Conservation (phyloP, 495 filamentous ascomycete genomes). For the Neurospora sp. region DNA sequence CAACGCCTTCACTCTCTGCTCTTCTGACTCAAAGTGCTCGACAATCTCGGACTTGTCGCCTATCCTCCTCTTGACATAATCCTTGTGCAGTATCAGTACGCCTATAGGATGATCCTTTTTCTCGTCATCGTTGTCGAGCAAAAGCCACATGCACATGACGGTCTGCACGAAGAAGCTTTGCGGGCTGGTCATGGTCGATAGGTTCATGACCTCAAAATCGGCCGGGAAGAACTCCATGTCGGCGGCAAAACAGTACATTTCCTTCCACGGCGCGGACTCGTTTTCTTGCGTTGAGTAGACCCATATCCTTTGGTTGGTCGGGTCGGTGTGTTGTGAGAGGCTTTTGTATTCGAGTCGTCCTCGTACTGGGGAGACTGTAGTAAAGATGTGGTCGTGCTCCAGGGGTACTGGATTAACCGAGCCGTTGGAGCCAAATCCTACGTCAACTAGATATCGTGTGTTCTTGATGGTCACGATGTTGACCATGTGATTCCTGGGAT, state of each 20-base stretch:
- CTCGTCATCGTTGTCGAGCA: constrained; percentile 25
- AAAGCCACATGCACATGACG: constrained; percentile 25
- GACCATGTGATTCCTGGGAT: constrained; percentile 53
- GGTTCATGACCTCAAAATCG: constrained; percentile 53
- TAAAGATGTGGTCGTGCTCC: constrained; percentile 3
- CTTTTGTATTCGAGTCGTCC: constrained; percentile 16
- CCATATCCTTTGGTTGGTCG: constrained; percentile 24
- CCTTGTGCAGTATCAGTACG: constrained; percentile 44
- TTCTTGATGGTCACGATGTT: constrained; percentile 51
- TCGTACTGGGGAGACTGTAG: background rate
- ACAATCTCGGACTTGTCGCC: constrained; percentile 37
- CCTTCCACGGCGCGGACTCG: constrained; percentile 18
- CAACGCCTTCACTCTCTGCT: constrained; percentile 41
- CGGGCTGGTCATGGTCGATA: constrained; percentile 28
- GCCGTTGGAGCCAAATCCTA: constrained; percentile 52
- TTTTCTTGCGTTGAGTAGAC: constrained; percentile 27
- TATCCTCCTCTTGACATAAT: constrained; percentile 47
- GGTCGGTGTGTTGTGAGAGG: constrained; percentile 19
- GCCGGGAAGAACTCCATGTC: constrained; percentile 32
- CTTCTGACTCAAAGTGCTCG: constrained; percentile 38
- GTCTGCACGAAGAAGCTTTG: constrained; percentile 33
- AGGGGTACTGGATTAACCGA: constrained; percentile 25
- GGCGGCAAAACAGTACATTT: constrained; percentile 29
- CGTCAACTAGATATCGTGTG: constrained; percentile 51
- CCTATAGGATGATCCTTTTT: background rate